Evolutionary conservation across 441 rosid species (phyloP), one percentile per base, ranked within the genome.

Genomic region (Eutrema salsugineum): DNA sequence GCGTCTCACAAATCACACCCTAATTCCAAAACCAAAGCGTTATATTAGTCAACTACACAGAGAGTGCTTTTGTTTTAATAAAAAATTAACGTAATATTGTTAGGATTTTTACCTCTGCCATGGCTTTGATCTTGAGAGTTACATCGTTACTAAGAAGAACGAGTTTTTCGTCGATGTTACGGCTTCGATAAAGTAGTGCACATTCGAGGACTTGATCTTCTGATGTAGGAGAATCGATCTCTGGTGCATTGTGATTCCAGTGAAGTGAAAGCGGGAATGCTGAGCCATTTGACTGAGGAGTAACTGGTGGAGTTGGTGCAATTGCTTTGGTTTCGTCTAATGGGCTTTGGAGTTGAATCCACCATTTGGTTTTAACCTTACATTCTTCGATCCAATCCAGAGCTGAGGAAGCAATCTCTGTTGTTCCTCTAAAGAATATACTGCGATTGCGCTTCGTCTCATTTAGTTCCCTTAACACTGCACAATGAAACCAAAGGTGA

Each of bases 1-100:
- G 86, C 33, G 89, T 84, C 85, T 91, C 97, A n/a, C 97, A 87
- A 28, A 81, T 70, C 79, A 94, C 67, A 33, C 97, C 97, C 97
- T 90, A 0, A 77, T 51, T 27, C 50, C 35, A 68, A 48, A 49
- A 15, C 17, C 51, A 48, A 68, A 44, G 2, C 50, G 9, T 66
- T 33, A 16, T 5, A 16, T 5, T 53, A 44, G 22, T 42, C 10
- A 30, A 8, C 14, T 35, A 38, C 47, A 58, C 33, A 58, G 15
- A 35, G 35, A 19, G 15, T 2, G 17, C n/a, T 8, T 10, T 19
- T 11, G 7, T 55, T 51, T 27, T 22, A 4, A 4, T 12, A 5
- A 27, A 12, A 8, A 24, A n/a, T n/a, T n/a, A 3, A 62, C 6
- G 5, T 1, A 70, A 70, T 36, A 33, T 70, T 49, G 40, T 66